Evolutionary conservation across 169 alveolate species (phyloP).

Genomic region (Cryptosporidium xiaoi): DNA sequence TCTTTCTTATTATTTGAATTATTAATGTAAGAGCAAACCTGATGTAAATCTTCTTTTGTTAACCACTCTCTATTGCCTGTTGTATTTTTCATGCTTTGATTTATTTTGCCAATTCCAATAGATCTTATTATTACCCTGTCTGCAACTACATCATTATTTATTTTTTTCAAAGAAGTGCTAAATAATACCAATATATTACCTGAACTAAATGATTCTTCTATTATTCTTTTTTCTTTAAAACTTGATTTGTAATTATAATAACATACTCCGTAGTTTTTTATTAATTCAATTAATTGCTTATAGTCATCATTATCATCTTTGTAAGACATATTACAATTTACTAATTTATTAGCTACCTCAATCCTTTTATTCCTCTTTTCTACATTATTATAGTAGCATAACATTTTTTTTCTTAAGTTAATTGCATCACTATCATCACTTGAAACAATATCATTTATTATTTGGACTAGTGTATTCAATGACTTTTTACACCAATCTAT

Average conservation of each 20-base stretch:
- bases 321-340: neutral
- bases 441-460: neutral
- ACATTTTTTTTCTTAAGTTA: neutral
- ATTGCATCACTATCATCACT: neutral
- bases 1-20: neutral
- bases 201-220: constrained; percentile 38
- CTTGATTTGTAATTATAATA: constrained; percentile 25
- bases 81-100: neutral
- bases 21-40: neutral
- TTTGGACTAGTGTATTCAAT: neutral
- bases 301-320: neutral
- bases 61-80: constrained; percentile 57
- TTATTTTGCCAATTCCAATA: constrained; percentile 49
- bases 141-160: constrained; percentile 12
- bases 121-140: constrained; percentile 57
- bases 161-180: constrained; percentile 19
- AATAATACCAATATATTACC: constrained; percentile 14
- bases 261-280: constrained; percentile 25
- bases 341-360: neutral
- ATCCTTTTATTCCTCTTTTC: neutral
- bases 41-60: constrained; percentile 1
- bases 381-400: neutral
- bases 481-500: constrained; percentile 70
- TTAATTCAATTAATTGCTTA: constrained; percentile 7
- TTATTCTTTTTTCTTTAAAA: constrained; percentile 31